Percentiles rank a stretch among this genome's conserved stretches.
Conservation (phyloP, 2,329 filamentous ascomycete genomes). For the Penicillium sp. region DNA sequence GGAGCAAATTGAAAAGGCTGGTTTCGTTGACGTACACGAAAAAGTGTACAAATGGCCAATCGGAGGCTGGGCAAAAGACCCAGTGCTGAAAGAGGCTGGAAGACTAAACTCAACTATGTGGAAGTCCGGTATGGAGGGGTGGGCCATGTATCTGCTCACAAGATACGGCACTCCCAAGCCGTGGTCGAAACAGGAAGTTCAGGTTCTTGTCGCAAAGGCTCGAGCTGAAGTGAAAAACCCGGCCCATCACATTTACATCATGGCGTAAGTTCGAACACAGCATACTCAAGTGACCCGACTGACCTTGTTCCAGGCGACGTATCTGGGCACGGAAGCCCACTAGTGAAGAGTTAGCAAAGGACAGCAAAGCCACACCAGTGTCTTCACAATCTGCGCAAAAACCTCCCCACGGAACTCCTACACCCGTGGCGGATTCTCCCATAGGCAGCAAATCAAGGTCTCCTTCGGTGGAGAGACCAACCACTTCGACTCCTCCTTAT, state of each 20-base stretch:
- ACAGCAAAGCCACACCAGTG: background rate
- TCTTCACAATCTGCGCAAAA: background rate
- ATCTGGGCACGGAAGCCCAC: background rate
- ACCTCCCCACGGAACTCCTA: background rate
- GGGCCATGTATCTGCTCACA: conserved; percentile 31
- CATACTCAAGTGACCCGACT: background rate
- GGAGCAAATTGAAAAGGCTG: conserved; percentile 27
- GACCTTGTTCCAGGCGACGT: background rate
- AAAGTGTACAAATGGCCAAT: conserved; percentile 32
- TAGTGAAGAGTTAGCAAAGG: background rate
- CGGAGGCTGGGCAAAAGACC: conserved; percentile 33
- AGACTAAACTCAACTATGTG: conserved; percentile 23
- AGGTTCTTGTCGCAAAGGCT: conserved; percentile 1
- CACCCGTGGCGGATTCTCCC: background rate
- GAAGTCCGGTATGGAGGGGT: conserved; percentile 31
- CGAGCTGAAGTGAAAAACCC: conserved; percentile 10
- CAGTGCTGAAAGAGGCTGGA: conserved; percentile 42
- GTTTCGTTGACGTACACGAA: conserved; percentile 35
- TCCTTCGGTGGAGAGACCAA: background rate
- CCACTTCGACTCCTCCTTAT: background rate
- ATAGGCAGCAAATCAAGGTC: background rate
- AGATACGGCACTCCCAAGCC: conserved; percentile 15
- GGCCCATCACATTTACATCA: conserved; percentile 5
- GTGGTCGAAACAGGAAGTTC: conserved; percentile 17
- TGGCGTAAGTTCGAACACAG: background rate